Evolutionary conservation across 768 basidiomycete genomes (phyloP).

Genomic region (Boletus subparvulus): DNA sequence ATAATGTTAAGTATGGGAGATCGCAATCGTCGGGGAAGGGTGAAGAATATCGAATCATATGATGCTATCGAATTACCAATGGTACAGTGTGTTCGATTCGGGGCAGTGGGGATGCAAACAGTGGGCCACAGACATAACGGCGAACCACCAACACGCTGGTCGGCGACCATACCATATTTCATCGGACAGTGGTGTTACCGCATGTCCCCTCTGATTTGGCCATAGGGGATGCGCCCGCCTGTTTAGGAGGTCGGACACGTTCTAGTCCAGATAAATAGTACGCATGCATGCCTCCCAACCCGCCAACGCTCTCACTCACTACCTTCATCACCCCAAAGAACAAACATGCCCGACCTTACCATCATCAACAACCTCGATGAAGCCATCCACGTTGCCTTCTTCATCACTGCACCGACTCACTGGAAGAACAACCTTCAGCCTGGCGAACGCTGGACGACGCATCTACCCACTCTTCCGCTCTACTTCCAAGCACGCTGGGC

Average conservation of each 20-base stretch:
- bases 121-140: not conserved
- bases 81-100: not conserved
- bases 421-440: slow-evolving; percentile 21
- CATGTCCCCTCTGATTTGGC: not conserved
- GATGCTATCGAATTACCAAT: too few relatives aligned
- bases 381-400: slow-evolving; percentile 22
- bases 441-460: slow-evolving; percentile 18
- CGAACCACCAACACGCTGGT: not conserved
- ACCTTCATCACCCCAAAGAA: not conserved
- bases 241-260: not conserved
- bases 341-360: slow-evolving; percentile 18
- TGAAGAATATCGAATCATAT: not conserved
- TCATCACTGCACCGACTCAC: slow-evolving; percentile 4
- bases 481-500: slow-evolving; percentile 16
- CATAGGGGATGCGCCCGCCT: not conserved
- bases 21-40: too few relatives aligned
- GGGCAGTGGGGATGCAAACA: not conserved
- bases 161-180: not conserved
- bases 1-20: too few relatives aligned
- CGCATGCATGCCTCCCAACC: not conserved
- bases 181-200: not conserved
- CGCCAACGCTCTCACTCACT: not conserved
- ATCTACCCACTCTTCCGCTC: slow-evolving; percentile 10
- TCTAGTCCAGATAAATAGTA: not conserved
- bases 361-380: slow-evolving; percentile 20